A percentile compares a stretch with the other conserved stretches of the same genome.
Evolutionary conservation across 768 basidiomycete genomes (phyloP).

Genomic region (Lactarius hengduanensis): DNA sequence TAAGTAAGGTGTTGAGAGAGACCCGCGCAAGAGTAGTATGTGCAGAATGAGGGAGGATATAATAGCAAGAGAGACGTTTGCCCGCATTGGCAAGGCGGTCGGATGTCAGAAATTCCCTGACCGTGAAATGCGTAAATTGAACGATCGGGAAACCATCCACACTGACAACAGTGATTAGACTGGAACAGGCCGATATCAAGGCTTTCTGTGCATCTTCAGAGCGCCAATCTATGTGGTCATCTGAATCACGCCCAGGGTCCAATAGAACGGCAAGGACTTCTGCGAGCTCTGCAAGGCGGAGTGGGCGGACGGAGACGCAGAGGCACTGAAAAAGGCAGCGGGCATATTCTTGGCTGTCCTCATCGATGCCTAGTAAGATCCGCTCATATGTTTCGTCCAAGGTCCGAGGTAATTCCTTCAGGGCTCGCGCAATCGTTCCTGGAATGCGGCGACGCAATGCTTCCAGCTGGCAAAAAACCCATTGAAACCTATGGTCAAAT

Average conservation of each 20-base stretch:
- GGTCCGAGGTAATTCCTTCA: background rate
- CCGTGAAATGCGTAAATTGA: slow-evolving; percentile 15
- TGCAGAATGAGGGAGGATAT: background rate
- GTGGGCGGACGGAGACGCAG: background rate
- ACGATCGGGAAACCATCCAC: background rate
- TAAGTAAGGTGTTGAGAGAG: slow-evolving; percentile 8
- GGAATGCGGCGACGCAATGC: background rate
- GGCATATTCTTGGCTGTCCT: background rate
- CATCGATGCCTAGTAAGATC: background rate
- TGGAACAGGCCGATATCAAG: background rate
- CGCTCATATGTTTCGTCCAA: slow-evolving; percentile 4
- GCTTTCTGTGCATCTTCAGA: background rate
- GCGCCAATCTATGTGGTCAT: background rate
- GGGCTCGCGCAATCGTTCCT: background rate
- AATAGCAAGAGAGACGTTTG: background rate
- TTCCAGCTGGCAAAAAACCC: slow-evolving; percentile 7
- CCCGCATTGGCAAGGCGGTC: background rate
- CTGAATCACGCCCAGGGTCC: background rate
- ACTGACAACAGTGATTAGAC: background rate
- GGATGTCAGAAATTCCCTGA: slow-evolving; percentile 16
- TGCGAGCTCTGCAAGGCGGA: slow-evolving; percentile 14
- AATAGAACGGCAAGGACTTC: background rate
- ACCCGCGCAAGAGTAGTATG: slow-evolving; percentile 7
- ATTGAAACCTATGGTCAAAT: background rate
- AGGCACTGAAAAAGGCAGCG: slow-evolving; percentile 6